Percentiles rank a stretch among this genome's conserved stretches.
Evolutionary conservation across 2,329 filamentous ascomycete genomes (phyloP).

Genomic region (Meredithiella fracta): DNA sequence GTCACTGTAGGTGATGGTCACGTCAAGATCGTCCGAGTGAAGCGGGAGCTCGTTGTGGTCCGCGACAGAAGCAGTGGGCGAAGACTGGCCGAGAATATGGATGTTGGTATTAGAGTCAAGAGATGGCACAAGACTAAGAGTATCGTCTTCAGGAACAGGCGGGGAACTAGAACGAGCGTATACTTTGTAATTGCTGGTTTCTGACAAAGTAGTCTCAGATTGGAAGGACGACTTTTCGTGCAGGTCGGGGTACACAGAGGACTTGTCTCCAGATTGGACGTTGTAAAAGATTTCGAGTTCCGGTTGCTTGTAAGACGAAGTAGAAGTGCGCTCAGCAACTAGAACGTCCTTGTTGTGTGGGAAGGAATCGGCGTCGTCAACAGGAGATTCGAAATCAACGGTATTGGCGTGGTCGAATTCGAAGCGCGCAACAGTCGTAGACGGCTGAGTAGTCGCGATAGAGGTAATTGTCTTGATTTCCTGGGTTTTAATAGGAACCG

Average conservation of each 20-base stretch:
- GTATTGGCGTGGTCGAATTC: slow-evolving; percentile 18
- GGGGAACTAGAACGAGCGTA: slow-evolving; percentile 30
- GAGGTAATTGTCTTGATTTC: slow-evolving; percentile 11
- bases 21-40: slow-evolving; percentile 35
- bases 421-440: slow-evolving; percentile 15
- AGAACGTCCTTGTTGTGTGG: slow-evolving; percentile 5
- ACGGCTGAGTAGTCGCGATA: slow-evolving; percentile 1
- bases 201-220: slow-evolving; percentile 29
- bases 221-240: slow-evolving; percentile 14
- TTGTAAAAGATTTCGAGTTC: background rate
- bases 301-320: background rate
- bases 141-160: slow-evolving; percentile 16
- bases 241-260: slow-evolving; percentile 11
- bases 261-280: background rate
- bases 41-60: slow-evolving; percentile 13
- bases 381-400: slow-evolving; percentile 18
- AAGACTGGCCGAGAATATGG: slow-evolving; percentile 34
- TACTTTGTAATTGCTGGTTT: slow-evolving; percentile 38
- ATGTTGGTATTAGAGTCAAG: slow-evolving; percentile 29
- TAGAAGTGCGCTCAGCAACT: background rate
- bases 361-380: slow-evolving; percentile 16
- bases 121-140: slow-evolving; percentile 26
- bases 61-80: slow-evolving; percentile 27
- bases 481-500: slow-evolving; percentile 28
- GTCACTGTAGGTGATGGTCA: slow-evolving; percentile 21